phyloP scores from a whole-genome alignment of 805 yeast genomes.

The Kuraishia hungarica region DNA sequence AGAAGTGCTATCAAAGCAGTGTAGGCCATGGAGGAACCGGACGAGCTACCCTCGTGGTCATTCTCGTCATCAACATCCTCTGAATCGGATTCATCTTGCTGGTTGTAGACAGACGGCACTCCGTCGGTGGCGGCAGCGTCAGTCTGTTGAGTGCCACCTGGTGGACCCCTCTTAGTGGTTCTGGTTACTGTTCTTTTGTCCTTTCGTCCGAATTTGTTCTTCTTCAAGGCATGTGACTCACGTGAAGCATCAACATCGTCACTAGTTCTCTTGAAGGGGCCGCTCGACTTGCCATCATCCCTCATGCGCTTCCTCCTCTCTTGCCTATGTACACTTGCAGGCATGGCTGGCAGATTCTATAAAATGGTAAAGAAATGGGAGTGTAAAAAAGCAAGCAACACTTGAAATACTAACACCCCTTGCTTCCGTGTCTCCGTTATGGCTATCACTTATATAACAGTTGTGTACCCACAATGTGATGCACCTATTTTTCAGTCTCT shows the following conservation, averaged over 20 bases:
- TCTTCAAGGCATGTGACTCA: not conserved
- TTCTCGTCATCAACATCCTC: conserved; percentile 13
- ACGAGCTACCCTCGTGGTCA: conserved; percentile 11
- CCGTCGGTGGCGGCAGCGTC: too few species aligned
- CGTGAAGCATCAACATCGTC: not conserved
- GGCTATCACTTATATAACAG: too few species aligned
- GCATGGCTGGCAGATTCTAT: conserved; percentile 6
- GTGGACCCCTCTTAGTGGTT: conserved; percentile 32
- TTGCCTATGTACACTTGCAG: conserved; percentile 11
- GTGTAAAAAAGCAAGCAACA: too few species aligned
- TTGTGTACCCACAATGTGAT: too few species aligned
- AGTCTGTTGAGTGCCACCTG: not conserved
- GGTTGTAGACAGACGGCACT: not conserved
- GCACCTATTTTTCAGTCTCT: not conserved
- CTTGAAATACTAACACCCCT: too few species aligned
- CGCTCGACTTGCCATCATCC: conserved; percentile 2
- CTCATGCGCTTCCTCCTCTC: conserved; percentile 8
- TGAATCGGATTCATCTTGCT: not conserved
- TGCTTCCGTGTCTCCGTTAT: too few species aligned
- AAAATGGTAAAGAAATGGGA: too few species aligned
- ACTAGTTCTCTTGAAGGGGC: not conserved
- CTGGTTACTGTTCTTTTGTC: conserved; percentile 54
- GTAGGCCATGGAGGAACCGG: conserved; percentile 17
- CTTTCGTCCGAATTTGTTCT: conserved; percentile 44
- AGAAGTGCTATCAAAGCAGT: conserved; percentile 20